phyloP scores from a whole-genome alignment of 768 basidiomycete genomes.

The Terana coerulea region DNA sequence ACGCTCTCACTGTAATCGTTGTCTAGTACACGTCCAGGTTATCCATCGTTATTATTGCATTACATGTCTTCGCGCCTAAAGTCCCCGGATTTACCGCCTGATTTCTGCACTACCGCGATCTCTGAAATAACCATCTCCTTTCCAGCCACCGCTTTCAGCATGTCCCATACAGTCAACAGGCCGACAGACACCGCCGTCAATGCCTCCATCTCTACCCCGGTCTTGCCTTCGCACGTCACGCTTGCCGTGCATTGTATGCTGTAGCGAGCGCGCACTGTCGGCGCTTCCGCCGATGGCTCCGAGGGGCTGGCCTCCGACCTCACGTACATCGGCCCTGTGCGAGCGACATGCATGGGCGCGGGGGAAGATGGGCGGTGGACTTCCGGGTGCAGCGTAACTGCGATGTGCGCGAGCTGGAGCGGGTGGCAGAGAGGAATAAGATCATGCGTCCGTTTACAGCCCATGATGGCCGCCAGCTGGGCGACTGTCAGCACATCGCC shows the following conservation, averaged over 20 bases:
- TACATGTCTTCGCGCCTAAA: constrained; percentile 37
- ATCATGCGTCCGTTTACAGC: constrained; percentile 75
- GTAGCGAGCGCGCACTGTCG: constrained; percentile 26
- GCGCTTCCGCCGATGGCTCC: background rate
- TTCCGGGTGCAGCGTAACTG: constrained; percentile 57
- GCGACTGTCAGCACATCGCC: constrained; percentile 73
- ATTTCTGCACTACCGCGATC: constrained; percentile 61
- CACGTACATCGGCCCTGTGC: background rate
- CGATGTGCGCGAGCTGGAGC: constrained; percentile 65
- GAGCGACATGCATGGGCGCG: no score
- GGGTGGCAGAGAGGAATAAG: constrained; percentile 90
- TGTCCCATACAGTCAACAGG: constrained; percentile 86
- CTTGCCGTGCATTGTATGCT: constrained; percentile 63
- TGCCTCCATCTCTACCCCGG: constrained; percentile 94
- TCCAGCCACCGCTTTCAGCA: constrained; percentile 91
- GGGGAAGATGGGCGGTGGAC: constrained; percentile 14
- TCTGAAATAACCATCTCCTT: constrained; percentile 77
- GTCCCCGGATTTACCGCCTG: constrained; percentile 72
- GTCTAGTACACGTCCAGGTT: background rate
- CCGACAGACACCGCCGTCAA: constrained; percentile 78
- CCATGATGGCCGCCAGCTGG: constrained; percentile 87
- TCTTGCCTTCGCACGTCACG: constrained; percentile 74
- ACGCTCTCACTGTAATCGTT: background rate
- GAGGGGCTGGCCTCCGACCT: background rate
- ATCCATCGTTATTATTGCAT: background rate